These are phyloP conservation scores for Dioscorea dumetorum DNA, from an alignment of 106 monocot genomes.

Conservation along the genomic window DNA sequence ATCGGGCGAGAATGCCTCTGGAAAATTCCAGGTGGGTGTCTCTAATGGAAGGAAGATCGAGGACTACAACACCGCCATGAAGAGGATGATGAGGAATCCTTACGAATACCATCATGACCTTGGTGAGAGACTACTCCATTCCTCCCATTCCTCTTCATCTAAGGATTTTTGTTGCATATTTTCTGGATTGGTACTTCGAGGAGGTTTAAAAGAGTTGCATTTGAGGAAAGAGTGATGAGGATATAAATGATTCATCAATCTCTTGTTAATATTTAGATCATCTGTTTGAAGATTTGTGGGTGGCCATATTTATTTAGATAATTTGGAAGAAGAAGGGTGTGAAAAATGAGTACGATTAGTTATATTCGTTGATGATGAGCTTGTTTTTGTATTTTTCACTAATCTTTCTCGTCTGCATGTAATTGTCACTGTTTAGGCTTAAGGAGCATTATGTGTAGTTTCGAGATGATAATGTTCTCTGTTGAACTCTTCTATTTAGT, in stretches of 20 bases:
- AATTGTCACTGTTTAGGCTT: not conserved
- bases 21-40: not conserved
- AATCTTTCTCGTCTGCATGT: not conserved
- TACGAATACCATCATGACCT: conserved; percentile 66
- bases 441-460: not conserved
- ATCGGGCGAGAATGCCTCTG: not conserved
- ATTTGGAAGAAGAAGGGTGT: too few relatives aligned
- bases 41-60: conserved; percentile 18
- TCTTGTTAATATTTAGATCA: not conserved
- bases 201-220: too few relatives aligned
- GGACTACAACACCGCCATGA: conserved; percentile 61
- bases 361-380: too few relatives aligned
- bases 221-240: too few relatives aligned
- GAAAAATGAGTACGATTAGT: too few relatives aligned
- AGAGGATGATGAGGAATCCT: conserved; percentile 66
- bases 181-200: not conserved
- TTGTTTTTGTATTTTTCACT: too few relatives aligned
- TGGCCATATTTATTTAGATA: too few relatives aligned
- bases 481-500: not conserved
- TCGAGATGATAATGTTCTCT: not conserved
- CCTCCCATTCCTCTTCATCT: not conserved
- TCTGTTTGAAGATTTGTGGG: not conserved
- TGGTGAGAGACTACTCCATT: conserved; percentile 11
- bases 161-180: conserved; percentile 4
- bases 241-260: not conserved